These are phyloP conservation scores for Rhizophagus sp. DNA, from an alignment of 192 early-diverging fungal species.

Conservation along the genomic window DNA sequence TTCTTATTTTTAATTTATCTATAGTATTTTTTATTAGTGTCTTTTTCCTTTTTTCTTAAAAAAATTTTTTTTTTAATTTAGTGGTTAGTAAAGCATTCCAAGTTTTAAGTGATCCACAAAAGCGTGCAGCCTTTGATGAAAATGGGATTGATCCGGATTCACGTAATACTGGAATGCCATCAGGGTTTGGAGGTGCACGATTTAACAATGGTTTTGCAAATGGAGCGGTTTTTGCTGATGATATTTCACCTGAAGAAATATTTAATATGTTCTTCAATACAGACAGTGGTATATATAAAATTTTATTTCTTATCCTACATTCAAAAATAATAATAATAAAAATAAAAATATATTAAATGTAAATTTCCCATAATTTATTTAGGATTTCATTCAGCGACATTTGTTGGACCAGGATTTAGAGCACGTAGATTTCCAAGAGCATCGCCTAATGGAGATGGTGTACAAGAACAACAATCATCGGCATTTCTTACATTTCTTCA, in stretches of 20 bases:
- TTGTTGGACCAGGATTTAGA: slow-evolving; percentile 55
- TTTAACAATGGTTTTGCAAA: slow-evolving; percentile 41
- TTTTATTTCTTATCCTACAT: not conserved
- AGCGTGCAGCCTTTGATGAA: slow-evolving; percentile 83
- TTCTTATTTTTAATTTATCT: not conserved
- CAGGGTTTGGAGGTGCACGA: slow-evolving; percentile 39
- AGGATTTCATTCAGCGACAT: slow-evolving; percentile 48
- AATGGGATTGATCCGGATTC: slow-evolving; percentile 74
- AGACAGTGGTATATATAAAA: slow-evolving; percentile 22
- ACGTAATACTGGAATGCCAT: slow-evolving; percentile 32
- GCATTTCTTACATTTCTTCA: slow-evolving; percentile 62
- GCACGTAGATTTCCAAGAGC: slow-evolving; percentile 38
- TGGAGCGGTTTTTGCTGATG: slow-evolving; percentile 53
- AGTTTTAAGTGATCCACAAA: slow-evolving; percentile 83
- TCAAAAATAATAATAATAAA: not conserved
- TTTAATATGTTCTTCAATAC: slow-evolving; percentile 96
- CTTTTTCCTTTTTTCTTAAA: not conserved
- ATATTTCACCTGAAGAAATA: slow-evolving; percentile 90
- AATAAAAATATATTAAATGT: too few species aligned
- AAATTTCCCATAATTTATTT: slow-evolving; percentile 10
- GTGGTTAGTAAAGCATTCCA: slow-evolving; percentile 92
- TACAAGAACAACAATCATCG: slow-evolving; percentile 49
- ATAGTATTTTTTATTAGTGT: not conserved
- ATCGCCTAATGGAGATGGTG: slow-evolving; percentile 35
- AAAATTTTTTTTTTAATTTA: slow-evolving; percentile 30